A percentile compares a stretch with the other conserved stretches of the same genome.
Conservation (phyloP, 805 yeast genomes). For the Ascoidea tarda region DNA sequence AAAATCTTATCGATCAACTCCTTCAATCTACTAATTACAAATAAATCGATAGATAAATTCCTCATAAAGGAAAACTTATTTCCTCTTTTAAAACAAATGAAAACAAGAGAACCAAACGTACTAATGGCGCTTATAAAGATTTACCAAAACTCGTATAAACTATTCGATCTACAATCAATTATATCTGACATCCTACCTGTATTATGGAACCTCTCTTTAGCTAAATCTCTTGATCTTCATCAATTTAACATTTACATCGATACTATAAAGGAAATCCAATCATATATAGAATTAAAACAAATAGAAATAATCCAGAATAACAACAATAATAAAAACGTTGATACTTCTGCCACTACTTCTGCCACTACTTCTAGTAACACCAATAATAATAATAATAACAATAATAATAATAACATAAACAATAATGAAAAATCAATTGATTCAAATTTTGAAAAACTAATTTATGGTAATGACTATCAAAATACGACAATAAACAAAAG, state of each 20-base stretch:
- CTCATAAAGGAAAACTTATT: conserved; percentile 64
- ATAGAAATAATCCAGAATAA: conserved; percentile 11
- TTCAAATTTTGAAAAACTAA: conserved; percentile 6
- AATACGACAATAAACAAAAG: conserved; percentile 8
- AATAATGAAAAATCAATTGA: conserved; percentile 2
- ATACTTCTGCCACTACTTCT: too few species aligned
- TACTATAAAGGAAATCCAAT: conserved; percentile 26
- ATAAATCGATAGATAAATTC: conserved; percentile 53
- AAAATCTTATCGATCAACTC: conserved; percentile 55
- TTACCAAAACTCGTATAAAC: conserved; percentile 20
- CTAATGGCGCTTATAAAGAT: conserved; percentile 33
- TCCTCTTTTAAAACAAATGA: conserved; percentile 65
- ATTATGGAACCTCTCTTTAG: conserved; percentile 33
- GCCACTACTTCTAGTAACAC: neutral
- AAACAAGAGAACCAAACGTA: conserved; percentile 60
- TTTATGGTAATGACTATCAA: conserved; percentile 14
- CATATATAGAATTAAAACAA: conserved; percentile 29
- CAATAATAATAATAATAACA: conserved; percentile 14
- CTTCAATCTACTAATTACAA: conserved; percentile 40
- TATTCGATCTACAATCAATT: conserved; percentile 33
- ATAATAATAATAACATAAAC: conserved; percentile 10
- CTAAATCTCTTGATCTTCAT: conserved; percentile 24
- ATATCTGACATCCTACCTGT: conserved; percentile 44
- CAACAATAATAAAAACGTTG: neutral
- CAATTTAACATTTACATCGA: conserved; percentile 27